phyloP scores from a whole-genome alignment of 345 rosid species.

The Syzygium aromaticum region DNA sequence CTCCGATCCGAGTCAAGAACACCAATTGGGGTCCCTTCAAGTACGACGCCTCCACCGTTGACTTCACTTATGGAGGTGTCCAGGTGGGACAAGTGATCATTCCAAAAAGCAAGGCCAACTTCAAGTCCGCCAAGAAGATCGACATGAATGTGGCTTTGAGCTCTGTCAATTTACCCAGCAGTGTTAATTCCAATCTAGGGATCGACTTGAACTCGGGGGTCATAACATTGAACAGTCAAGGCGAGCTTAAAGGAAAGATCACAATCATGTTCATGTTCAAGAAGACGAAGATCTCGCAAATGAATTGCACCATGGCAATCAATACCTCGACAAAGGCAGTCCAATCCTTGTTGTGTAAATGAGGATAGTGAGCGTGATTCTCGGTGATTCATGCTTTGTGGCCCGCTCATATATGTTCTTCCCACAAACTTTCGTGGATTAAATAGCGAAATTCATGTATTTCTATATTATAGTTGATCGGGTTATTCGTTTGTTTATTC shows the following conservation, averaged over 20 bases:
- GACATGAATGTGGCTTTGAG: background rate
- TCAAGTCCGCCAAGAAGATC: conserved; percentile 7
- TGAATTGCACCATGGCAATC: conserved; percentile 4
- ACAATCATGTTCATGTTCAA: conserved; percentile 5
- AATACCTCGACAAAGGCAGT: background rate
- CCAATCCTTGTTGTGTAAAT: background rate
- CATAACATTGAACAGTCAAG: background rate
- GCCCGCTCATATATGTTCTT: background rate
- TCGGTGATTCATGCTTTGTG: background rate
- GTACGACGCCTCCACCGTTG: conserved; percentile 3
- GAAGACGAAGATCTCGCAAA: conserved; percentile 5
- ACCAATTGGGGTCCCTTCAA: conserved; percentile 12
- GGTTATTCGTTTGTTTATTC: background rate
- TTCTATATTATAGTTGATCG: background rate
- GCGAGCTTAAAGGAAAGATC: background rate
- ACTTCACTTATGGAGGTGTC: background rate
- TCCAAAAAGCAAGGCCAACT: conserved; percentile 5
- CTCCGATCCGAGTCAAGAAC: conserved; percentile 10
- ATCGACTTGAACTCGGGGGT: background rate
- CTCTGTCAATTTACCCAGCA: background rate
- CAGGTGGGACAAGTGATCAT: background rate
- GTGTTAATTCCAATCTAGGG: background rate
- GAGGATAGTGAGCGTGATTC: background rate
- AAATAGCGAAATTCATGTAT: background rate
- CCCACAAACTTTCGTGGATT: background rate